Base-by-base conservation (phyloP, 768 basidiomycete species). In the Boletus eberwhitei region DNA sequence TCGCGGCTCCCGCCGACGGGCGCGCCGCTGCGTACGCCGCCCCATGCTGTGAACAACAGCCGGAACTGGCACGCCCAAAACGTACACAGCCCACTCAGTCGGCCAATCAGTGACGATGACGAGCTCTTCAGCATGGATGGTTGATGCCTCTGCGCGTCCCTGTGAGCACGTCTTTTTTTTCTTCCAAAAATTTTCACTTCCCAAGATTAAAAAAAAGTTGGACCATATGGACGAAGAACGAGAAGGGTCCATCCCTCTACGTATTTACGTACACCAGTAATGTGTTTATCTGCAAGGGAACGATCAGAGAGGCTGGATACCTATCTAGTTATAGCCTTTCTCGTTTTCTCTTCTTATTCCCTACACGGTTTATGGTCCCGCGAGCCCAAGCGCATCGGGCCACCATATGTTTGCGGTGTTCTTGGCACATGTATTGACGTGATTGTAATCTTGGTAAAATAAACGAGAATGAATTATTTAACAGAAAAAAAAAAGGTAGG, bases 101-200 rank as follows among this genome's bases (percentile, higher is more conserved):
- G 81, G 51, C 83, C 85, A 4, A 81, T 78, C n/a, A 75, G 75
- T 34, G 81, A 77, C 53, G 77, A 87, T 56, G 86, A 87, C 65
- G 87, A 86, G 63, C 68, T 90, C 65, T 90, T 90, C 67, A 76
- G 75, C 62, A 84, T 89, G 83, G 87, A 89, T 58, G 75, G 75
- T 50, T 78, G 64, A 72, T 32, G 32, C 9, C 34, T 22, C 21
- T 21, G n/a, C 5, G 16, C 19, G 12, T 21, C 31, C 16, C 19
- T 26, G 31, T 46, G 31, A 46, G 45, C 31, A 2, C 19, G 31
- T 46, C 8, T 21, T 36, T 19, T 2, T 21, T 14, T 12, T 5
- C 8, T 12, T 5, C 8, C 21, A 6, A 26, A 43, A 26, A 6
- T 2, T 42, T 42, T 11, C 11, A 14, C 32, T 22, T 16, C 5